phyloP scores from a whole-genome alignment of 495 filamentous ascomycete genomes.

The Massariosphaeria phaeospora region DNA sequence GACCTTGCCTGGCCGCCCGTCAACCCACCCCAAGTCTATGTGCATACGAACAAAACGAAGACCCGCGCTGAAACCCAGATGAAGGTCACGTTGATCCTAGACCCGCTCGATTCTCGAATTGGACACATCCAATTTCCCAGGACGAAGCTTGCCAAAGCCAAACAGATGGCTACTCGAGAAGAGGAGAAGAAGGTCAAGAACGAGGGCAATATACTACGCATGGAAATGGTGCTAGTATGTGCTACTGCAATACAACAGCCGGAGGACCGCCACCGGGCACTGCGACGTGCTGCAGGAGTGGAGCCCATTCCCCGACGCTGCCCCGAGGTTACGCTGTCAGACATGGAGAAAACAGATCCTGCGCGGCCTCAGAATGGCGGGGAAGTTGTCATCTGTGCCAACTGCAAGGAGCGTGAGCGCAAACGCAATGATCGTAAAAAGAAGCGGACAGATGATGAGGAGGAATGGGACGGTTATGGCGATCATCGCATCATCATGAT shows the following conservation, averaged over 20 bases:
- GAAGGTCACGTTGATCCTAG: constrained; percentile 19
- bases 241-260: constrained; percentile 18
- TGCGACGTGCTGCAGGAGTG: constrained; percentile 14
- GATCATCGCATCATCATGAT: constrained; percentile 24
- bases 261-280: constrained; percentile 3
- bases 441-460: constrained; percentile 20
- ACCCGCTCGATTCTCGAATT: constrained; percentile 7
- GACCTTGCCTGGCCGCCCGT: constrained; percentile 4
- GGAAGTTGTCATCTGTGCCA: constrained; percentile 22
- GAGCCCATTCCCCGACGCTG: constrained; percentile 2
- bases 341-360: constrained; percentile 24
- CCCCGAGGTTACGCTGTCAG: background rate
- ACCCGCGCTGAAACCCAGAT: constrained; percentile 27
- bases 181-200: constrained; percentile 9
- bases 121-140: constrained; percentile 17
- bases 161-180: constrained; percentile 17
- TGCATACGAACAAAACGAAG: constrained; percentile 22
- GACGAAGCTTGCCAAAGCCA: constrained; percentile 23
- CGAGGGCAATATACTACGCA: background rate
- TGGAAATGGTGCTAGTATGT: constrained; percentile 17
- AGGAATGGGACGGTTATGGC: constrained; percentile 15
- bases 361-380: constrained; percentile 25
- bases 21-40: background rate
- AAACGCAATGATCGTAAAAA: constrained; percentile 26
- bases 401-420: constrained; percentile 24